A percentile compares a stretch with the other conserved stretches of the same genome.
Conservation (phyloP, 2,329 filamentous ascomycete genomes). For the Trichoderma sp. region DNA sequence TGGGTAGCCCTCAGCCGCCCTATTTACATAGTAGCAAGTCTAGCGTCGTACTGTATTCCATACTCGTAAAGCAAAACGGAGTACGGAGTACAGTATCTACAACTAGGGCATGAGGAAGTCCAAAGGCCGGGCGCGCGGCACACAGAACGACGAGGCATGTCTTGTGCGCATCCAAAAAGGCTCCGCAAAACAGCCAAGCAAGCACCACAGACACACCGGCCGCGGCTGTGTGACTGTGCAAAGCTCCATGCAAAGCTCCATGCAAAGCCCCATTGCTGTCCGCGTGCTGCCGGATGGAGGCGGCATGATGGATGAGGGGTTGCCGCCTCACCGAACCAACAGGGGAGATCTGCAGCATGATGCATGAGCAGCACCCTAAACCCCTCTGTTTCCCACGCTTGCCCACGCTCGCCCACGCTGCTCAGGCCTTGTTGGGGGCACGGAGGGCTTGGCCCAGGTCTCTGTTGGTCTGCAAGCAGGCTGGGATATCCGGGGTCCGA, state of each 20-base stretch:
- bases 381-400: slow-evolving; percentile 18
- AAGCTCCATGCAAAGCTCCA: not conserved
- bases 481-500: slow-evolving; percentile 16
- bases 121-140: not conserved
- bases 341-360: slow-evolving; percentile 20
- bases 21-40: not conserved
- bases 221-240: not conserved
- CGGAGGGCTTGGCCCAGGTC: slow-evolving; percentile 16
- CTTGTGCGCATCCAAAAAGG: not conserved
- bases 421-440: slow-evolving; percentile 1
- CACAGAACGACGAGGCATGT: not conserved
- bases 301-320: slow-evolving; percentile 5
- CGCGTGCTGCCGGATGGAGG: slow-evolving; percentile 9
- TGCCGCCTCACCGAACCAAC: slow-evolving; percentile 8
- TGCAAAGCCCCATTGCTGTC: not conserved
- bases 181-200: not conserved
- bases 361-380: slow-evolving; percentile 16
- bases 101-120: not conserved
- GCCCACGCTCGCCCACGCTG: slow-evolving; percentile 14
- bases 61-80: not conserved
- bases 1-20: not conserved
- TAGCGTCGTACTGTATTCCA: not conserved
- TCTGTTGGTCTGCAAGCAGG: slow-evolving; percentile 16
- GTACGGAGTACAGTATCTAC: too few relatives aligned
- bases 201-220: not conserved